Conservation (phyloP, 2,329 filamentous ascomycete species). For the Hypoxylon sp. region DNA sequence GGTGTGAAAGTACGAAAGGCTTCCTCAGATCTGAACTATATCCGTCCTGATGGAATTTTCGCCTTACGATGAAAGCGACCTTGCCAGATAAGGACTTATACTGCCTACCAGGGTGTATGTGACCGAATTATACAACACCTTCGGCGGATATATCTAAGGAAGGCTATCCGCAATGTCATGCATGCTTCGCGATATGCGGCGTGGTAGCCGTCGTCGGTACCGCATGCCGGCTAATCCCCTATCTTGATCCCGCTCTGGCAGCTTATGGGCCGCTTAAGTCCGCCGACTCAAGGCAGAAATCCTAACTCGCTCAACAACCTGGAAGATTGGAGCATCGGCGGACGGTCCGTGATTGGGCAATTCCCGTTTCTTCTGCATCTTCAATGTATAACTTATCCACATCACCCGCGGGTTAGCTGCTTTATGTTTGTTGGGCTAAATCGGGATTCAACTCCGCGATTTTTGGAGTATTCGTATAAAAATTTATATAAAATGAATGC, state of each 20-base stretch:
- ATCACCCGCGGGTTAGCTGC: constrained; percentile 5
- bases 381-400: background rate
- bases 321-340: constrained; percentile 10
- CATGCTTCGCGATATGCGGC: background rate
- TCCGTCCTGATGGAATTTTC: too few relatives aligned
- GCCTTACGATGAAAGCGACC: too few relatives aligned
- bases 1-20: too few relatives aligned
- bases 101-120: too few relatives aligned
- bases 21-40: too few relatives aligned
- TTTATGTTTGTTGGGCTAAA: constrained; percentile 8
- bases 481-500: constrained; percentile 4
- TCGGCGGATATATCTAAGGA: background rate
- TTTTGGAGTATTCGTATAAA: background rate
- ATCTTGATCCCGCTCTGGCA: background rate
- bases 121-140: too few relatives aligned
- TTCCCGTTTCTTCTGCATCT: constrained; percentile 4
- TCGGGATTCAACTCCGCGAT: background rate
- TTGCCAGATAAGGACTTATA: too few relatives aligned
- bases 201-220: constrained; percentile 18
- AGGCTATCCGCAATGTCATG: too few relatives aligned
- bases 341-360: constrained; percentile 22
- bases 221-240: constrained; percentile 9
- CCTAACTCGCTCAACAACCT: background rate
- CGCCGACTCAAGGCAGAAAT: constrained; percentile 5
- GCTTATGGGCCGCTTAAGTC: constrained; percentile 12